phyloP scores from a whole-genome alignment of 1,284 basidiomycete species.

The Abortiporus biennis region DNA sequence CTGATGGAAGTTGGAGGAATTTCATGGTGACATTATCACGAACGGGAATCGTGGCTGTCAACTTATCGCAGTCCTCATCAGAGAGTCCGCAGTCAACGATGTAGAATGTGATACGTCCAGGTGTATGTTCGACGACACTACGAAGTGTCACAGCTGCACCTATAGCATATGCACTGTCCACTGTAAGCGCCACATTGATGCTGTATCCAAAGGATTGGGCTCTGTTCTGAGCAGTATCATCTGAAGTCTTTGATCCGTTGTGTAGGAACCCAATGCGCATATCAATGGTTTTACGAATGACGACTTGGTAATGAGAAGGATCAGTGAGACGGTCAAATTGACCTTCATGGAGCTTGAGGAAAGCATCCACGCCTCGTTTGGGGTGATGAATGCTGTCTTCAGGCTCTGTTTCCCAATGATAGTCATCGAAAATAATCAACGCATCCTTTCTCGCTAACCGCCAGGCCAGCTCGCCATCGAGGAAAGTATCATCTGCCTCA shows the following conservation, averaged over 20 bases:
- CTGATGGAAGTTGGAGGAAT: slow-evolving; percentile 33
- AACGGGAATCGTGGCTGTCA: slow-evolving; percentile 27
- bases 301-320: slow-evolving; percentile 40
- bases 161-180: slow-evolving; percentile 40
- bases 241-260: slow-evolving; percentile 11
- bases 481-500: slow-evolving; percentile 50
- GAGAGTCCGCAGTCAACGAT: slow-evolving; percentile 41
- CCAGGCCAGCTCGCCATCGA: slow-evolving; percentile 56
- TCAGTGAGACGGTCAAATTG: no score
- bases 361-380: no score
- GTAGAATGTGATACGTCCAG: slow-evolving; percentile 41
- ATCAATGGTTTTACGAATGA: slow-evolving; percentile 40
- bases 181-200: slow-evolving; percentile 40
- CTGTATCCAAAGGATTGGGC: slow-evolving; percentile 39
- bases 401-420: no score
- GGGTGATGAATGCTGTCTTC: no score
- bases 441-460: slow-evolving; percentile 43
- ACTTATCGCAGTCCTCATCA: slow-evolving; percentile 27
- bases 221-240: slow-evolving; percentile 8
- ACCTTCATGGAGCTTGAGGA: no score
- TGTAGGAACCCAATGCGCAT: slow-evolving; percentile 52
- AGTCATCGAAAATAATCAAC: no score
- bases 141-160: slow-evolving; percentile 42
- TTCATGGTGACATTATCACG: slow-evolving; percentile 30
- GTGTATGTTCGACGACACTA: slow-evolving; percentile 32